Percentiles rank a stretch among this genome's conserved stretches.
Conservation (phyloP, 2,329 filamentous ascomycete species). For the Apiospora sp. region DNA sequence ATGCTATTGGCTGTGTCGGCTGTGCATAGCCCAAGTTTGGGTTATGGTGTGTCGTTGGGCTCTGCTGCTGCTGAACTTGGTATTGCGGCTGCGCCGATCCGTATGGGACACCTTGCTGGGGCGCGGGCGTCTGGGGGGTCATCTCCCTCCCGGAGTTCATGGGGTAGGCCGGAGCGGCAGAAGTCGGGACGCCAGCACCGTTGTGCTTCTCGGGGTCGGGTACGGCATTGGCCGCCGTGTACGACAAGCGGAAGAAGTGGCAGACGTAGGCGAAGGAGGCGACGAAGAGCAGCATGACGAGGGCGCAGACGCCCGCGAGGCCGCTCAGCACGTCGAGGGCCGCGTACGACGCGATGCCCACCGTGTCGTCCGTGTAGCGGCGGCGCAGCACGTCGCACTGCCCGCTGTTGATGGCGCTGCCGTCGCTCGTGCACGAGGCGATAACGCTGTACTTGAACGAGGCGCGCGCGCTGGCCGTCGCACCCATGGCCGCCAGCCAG, state of each 20-base stretch:
- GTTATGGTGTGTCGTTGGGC: constrained; percentile 18
- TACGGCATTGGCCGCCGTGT: constrained; percentile 26
- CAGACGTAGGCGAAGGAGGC: constrained; percentile 42
- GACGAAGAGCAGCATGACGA: constrained; percentile 45
- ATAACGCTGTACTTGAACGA: constrained; percentile 44
- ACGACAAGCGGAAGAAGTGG: constrained; percentile 42
- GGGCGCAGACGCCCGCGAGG: constrained; percentile 53
- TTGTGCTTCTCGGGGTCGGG: constrained; percentile 31
- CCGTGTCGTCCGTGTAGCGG: constrained; percentile 29
- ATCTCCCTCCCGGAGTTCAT: constrained; percentile 24
- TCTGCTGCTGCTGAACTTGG: constrained; percentile 26
- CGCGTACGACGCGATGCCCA: constrained; percentile 45
- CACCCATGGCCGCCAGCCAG: constrained; percentile 54
- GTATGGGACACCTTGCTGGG: constrained; percentile 27
- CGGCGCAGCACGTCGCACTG: constrained; percentile 43
- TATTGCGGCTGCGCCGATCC: constrained; percentile 26
- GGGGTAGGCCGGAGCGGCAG: background rate
- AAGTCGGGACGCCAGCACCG: background rate
- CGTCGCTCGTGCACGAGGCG: constrained; percentile 46
- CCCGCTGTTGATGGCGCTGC: constrained; percentile 49
- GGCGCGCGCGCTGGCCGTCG: constrained; percentile 49
- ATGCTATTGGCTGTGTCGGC: constrained; percentile 32
- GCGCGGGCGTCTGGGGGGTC: constrained; percentile 23
- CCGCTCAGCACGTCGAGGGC: constrained; percentile 48
- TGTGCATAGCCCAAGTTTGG: background rate